phyloP scores from a whole-genome alignment of 495 filamentous ascomycete genomes.

The Peziza echinospora region DNA sequence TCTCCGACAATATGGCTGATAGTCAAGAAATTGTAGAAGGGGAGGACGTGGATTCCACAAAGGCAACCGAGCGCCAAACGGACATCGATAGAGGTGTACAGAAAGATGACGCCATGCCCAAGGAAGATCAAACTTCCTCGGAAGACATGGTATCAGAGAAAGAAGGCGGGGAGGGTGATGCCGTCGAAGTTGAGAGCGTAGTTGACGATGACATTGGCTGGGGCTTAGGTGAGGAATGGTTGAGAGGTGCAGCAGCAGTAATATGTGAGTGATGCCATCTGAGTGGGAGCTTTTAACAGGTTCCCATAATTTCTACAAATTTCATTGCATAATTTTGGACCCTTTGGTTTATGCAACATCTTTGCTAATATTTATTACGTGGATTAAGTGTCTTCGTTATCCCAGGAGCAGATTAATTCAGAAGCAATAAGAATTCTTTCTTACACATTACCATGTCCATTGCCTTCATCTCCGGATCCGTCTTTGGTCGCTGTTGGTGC shows the following conservation, averaged over 20 bases:
- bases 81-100: conserved; percentile 2
- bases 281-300: not conserved
- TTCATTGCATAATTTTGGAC: too few relatives aligned
- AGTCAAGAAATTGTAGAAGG: conserved; percentile 1
- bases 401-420: conserved; percentile 13
- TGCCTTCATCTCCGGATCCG: conserved; percentile 12
- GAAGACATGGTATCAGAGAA: conserved; percentile 3
- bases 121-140: conserved; percentile 6
- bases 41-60: not conserved
- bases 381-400: conserved; percentile 12
- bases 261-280: conserved; percentile 8
- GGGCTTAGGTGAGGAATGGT: conserved; percentile 5
- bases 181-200: conserved; percentile 5
- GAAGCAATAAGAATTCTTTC: conserved; percentile 20
- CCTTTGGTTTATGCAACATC: conserved; percentile 1
- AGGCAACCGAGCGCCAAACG: conserved; percentile 3
- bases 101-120: conserved; percentile 5
- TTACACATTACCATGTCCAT: conserved; percentile 21
- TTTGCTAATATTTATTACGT: conserved; percentile 8
- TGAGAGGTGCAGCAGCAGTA: conserved; percentile 13
- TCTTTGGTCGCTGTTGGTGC: conserved; percentile 9
- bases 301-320: too few relatives aligned
- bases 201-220: conserved; percentile 4
- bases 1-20: conserved; percentile 1
- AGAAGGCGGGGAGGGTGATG: conserved; percentile 8